Percentiles rank a stretch among this genome's conserved stretches.
Evolutionary conservation across 2,329 filamentous ascomycete genomes (phyloP).

Genomic region (Penicillium olsonii): DNA sequence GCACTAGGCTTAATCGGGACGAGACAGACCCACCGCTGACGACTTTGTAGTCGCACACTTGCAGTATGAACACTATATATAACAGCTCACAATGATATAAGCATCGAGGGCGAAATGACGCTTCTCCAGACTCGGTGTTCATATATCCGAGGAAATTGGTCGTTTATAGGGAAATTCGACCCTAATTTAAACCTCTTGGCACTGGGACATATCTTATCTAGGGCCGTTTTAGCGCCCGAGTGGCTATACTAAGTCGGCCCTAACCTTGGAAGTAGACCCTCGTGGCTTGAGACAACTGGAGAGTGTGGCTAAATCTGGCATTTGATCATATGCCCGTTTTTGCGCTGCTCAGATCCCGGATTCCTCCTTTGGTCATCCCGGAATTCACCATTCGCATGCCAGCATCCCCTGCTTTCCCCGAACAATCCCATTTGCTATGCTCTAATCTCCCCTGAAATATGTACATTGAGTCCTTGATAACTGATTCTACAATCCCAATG

Average conservation of each 20-base stretch:
- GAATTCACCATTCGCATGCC: conserved; percentile 4
- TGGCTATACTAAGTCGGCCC: neutral
- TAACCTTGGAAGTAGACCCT: conserved; percentile 2
- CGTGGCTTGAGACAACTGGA: neutral
- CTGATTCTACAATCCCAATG: neutral
- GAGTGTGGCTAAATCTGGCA: conserved; percentile 7
- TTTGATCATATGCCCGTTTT: conserved; percentile 14
- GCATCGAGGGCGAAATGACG: too few species aligned
- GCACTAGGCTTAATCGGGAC: conserved; percentile 14
- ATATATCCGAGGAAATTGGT: too few species aligned
- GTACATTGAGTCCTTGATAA: neutral
- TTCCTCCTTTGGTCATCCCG: conserved; percentile 23
- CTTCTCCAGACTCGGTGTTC: too few species aligned
- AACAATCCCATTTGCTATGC: neutral
- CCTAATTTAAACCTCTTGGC: neutral
- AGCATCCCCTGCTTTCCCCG: neutral
- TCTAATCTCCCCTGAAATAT: neutral
- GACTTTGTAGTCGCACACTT: conserved; percentile 8
- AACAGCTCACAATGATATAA: too few species aligned
- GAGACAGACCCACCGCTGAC: conserved; percentile 20
- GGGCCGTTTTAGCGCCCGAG: conserved; percentile 7
- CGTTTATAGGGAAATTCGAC: too few species aligned
- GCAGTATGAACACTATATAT: too few species aligned
- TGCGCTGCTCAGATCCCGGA: conserved; percentile 7
- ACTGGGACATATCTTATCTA: neutral